These are phyloP conservation scores for Podosphaera xanthii DNA, from an alignment of 2,329 filamentous ascomycete genomes.

Conservation along the genomic window DNA sequence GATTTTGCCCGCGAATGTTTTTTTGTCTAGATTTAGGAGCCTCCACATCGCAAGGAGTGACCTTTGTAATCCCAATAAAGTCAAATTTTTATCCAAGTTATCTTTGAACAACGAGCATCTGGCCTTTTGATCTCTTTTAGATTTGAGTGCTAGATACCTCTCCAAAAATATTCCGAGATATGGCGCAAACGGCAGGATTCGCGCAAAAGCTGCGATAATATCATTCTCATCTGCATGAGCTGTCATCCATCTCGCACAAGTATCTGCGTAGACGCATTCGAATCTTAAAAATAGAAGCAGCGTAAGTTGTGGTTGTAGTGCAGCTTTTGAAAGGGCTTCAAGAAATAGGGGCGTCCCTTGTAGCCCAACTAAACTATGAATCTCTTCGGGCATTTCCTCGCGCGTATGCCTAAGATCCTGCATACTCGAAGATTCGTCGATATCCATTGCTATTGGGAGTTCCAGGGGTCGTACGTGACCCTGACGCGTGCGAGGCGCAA, in stretches of 20 bases:
- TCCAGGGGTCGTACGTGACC: not conserved
- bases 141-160: slow-evolving; percentile 18
- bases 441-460: slow-evolving; percentile 23
- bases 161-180: slow-evolving; percentile 54
- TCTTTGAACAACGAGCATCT: not conserved
- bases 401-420: slow-evolving; percentile 19
- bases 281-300: slow-evolving; percentile 54
- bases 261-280: slow-evolving; percentile 53
- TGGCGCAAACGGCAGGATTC: slow-evolving; percentile 61
- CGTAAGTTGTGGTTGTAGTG: slow-evolving; percentile 47
- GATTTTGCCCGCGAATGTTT: slow-evolving; percentile 40
- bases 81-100: slow-evolving; percentile 13
- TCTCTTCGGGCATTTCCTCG: slow-evolving; percentile 42
- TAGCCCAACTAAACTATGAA: slow-evolving; percentile 42
- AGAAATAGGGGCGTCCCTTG: slow-evolving; percentile 43
- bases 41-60: slow-evolving; percentile 52
- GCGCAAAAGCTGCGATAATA: slow-evolving; percentile 50
- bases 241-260: slow-evolving; percentile 58
- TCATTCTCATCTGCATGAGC: slow-evolving; percentile 8
- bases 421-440: slow-evolving; percentile 20
- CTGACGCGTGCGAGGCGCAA: not conserved
- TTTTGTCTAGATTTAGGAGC: slow-evolving; percentile 52
- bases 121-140: slow-evolving; percentile 15
- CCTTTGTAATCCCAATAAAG: slow-evolving; percentile 19
- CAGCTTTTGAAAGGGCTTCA: slow-evolving; percentile 43